Base-by-base conservation (phyloP, 352 stramenopile genomes). In the Phytophthora ramorum region DNA sequence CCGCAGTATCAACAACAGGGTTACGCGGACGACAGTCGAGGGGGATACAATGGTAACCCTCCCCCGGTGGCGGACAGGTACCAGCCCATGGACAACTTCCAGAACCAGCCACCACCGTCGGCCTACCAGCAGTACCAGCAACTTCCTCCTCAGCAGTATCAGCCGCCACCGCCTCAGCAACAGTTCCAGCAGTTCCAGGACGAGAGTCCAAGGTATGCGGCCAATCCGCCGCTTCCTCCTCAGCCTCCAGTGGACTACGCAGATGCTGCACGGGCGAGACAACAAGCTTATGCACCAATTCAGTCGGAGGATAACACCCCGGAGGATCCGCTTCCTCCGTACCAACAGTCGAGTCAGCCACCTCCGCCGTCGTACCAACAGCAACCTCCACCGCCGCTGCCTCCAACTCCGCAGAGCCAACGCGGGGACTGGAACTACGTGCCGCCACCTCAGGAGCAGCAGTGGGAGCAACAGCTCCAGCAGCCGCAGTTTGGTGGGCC, bases 271-370 rank as follows among this genome's bases (percentile, higher is more conserved):
- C 68, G 67, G n/a, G 55, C 63, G 6, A 74, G 77, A 58, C 69
- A 83, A 47, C 70, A 76, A 38, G 73, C 73, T 24, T 84, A 83
- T 28, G 63, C 66, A 2, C 75, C 78, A 57, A 57, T 80, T 24
- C 47, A 52, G 7, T 52, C 59, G 14, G 44, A 55, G 3, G 50
- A 75, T 2, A 32, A 70, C 12, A 20, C 38, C 5, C 16, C 46
- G 7, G 44, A 66, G 22, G 22, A 57, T 10, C 59, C 30, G 6
- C 35, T 58, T 9, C 14, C 41, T 24, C 22, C 40, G 3, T 63
- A 65, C 12, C 40, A 50, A 43, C 57, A 62, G 9, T n/a, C 43
- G 20, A 67, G 46, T 3, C 62, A 79, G 48, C 64, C 37, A 8
- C 35, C 57, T 24, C 66, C 56, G 7, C 10, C 17, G 24, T 38